Percentiles rank a stretch among this genome's conserved stretches.
phyloP scores from a whole-genome alignment of 768 basidiomycete species.

The Cyclocybe aegerita region DNA sequence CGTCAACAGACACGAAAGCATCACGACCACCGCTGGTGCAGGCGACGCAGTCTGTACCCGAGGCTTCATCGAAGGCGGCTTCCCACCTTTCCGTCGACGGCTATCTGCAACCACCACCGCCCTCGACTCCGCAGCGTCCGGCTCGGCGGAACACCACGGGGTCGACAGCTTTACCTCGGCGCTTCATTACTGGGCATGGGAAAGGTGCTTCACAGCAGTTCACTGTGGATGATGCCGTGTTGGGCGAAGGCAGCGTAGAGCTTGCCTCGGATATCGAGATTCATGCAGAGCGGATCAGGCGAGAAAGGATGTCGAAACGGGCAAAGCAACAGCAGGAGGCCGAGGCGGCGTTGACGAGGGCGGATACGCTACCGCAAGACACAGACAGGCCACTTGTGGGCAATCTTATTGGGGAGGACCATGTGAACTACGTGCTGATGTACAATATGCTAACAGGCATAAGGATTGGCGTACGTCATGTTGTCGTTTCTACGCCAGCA shows the following conservation, averaged over 20 bases:
- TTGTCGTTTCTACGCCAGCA: background rate
- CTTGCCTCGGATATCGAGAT: conserved; percentile 81
- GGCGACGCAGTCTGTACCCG: conserved; percentile 8
- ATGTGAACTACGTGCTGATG: conserved; percentile 99
- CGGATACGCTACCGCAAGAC: conserved; percentile 36
- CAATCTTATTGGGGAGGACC: conserved; percentile 96
- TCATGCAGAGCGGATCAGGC: conserved; percentile 85
- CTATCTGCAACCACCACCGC: conserved; percentile 52
- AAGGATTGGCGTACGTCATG: conserved; percentile 75
- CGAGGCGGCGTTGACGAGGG: conserved; percentile 52
- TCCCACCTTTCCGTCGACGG: conserved; percentile 34
- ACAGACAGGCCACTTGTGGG: conserved; percentile 68
- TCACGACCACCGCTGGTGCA: conserved; percentile 25
- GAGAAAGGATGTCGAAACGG: conserved; percentile 74
- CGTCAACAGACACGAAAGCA: conserved; percentile 51
- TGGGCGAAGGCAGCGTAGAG: conserved; percentile 32
- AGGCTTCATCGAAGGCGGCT: conserved; percentile 17
- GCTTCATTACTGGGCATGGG: conserved; percentile 13
- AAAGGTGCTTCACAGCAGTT: conserved; percentile 32
- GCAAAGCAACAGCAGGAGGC: conserved; percentile 64
- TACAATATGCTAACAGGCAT: conserved; percentile 99
- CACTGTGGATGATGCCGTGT: conserved; percentile 32
- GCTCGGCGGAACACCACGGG: conserved; percentile 74
- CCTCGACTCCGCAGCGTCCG: conserved; percentile 34
- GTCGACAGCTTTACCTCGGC: conserved; percentile 32